A percentile compares a stretch with the other conserved stretches of the same genome.
phyloP scores from a whole-genome alignment of 208 protist species.

The Leishmania tarentolae region DNA sequence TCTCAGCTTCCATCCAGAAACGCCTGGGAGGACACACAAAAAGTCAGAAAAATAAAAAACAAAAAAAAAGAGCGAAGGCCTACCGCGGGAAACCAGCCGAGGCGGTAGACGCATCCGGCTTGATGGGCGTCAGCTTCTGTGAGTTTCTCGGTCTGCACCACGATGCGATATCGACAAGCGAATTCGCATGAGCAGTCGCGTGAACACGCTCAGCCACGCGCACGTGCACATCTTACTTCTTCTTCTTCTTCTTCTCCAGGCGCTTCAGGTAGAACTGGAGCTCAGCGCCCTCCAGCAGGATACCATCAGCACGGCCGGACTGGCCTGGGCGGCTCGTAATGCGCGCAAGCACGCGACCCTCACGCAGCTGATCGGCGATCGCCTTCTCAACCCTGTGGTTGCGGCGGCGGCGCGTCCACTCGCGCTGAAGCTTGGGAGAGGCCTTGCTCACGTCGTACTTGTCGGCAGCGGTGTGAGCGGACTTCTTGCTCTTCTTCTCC shows the following conservation, averaged over 20 bases:
- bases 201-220: not conserved
- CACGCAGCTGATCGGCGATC: slow-evolving; percentile 93
- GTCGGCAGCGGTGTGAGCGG: slow-evolving; percentile 39
- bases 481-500: slow-evolving; percentile 76
- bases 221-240: slow-evolving; percentile 66
- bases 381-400: slow-evolving; percentile 86
- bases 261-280: slow-evolving; percentile 99
- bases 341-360: slow-evolving; percentile 94
- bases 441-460: slow-evolving; percentile 85
- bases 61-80: not conserved
- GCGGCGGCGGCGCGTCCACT: slow-evolving; percentile 66
- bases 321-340: slow-evolving; percentile 99
- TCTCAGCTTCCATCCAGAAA: not conserved
- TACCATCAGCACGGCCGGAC: slow-evolving; percentile 97
- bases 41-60: not conserved
- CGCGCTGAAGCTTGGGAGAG: slow-evolving; percentile 72
- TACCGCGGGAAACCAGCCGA: not conserved
- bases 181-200: not conserved
- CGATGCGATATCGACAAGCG: not conserved
- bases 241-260: slow-evolving; percentile 95
- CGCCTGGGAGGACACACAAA: not conserved
- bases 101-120: not conserved
- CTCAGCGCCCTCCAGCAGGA: slow-evolving; percentile 99
- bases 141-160: too few species aligned
- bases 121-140: not conserved